Conservation (phyloP, 257 asterid species). For the Scutellaria minor region DNA sequence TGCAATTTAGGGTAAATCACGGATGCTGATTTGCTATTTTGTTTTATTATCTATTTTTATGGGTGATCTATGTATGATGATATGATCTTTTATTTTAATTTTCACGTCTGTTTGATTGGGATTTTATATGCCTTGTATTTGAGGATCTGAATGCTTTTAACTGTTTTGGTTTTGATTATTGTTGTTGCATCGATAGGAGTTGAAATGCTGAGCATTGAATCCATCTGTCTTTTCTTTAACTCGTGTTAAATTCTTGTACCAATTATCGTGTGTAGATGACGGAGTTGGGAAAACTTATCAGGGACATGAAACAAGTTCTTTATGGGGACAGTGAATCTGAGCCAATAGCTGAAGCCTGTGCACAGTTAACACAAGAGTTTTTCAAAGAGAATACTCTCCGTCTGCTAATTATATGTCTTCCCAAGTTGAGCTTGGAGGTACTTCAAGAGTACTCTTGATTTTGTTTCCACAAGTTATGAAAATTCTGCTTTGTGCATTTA, state of each 20-base stretch:
- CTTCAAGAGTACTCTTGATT: constrained; percentile 20
- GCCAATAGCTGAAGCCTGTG: constrained; percentile 85
- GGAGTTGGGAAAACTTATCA: constrained; percentile 73
- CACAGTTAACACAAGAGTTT: constrained; percentile 86
- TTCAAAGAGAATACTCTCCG: constrained; percentile 84
- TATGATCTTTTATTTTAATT: background rate
- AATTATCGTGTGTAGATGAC: constrained; percentile 53
- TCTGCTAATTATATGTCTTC: constrained; percentile 70
- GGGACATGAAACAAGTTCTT: constrained; percentile 73
- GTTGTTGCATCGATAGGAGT: constrained; percentile 21
- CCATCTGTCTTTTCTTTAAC: background rate
- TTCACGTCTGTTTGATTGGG: constrained; percentile 1
- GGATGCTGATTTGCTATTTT: constrained; percentile 15
- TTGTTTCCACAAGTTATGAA: constrained; percentile 7
- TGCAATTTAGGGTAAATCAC: background rate
- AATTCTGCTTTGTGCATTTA: constrained; percentile 2
- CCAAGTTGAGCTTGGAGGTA: constrained; percentile 83
- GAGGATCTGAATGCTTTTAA: constrained; percentile 21
- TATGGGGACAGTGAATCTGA: constrained; percentile 92
- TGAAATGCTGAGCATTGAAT: background rate
- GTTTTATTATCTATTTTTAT: background rate
- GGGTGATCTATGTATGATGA: background rate
- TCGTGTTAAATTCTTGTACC: constrained; percentile 1
- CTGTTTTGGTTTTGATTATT: constrained; percentile 11
- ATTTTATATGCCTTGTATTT: background rate